Conservation (phyloP, 495 filamentous ascomycete genomes). For the Entonaema liquescens region DNA sequence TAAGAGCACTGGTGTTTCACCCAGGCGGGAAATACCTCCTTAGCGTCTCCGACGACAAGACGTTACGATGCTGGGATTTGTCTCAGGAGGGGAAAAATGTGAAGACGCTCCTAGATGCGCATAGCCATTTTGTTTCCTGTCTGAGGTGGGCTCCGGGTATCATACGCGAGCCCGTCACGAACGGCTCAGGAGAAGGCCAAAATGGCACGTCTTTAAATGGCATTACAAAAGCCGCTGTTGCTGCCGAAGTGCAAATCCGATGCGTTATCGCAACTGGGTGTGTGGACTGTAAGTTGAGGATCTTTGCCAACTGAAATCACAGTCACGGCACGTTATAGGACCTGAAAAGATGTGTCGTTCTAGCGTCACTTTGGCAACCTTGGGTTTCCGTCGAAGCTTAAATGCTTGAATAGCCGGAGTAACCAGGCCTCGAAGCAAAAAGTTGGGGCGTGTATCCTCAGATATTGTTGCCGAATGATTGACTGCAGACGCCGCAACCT, state of each 20-base stretch:
- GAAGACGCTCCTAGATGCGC: conserved; percentile 79
- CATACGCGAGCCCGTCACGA: not conserved
- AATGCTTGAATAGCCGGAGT: not conserved
- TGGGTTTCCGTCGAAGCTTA: not conserved
- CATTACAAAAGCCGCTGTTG: conserved; percentile 56
- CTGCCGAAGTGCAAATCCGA: conserved; percentile 58
- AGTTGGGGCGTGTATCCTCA: not conserved
- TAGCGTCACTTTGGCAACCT: not conserved
- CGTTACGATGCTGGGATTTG: conserved; percentile 93
- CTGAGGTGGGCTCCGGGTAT: conserved; percentile 90
- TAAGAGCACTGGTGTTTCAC: conserved; percentile 86
- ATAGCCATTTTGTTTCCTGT: conserved; percentile 88
- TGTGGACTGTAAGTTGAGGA: conserved; percentile 67
- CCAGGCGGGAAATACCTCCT: conserved; percentile 94
- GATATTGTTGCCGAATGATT: conserved; percentile 5
- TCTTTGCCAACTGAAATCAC: conserved; percentile 63
- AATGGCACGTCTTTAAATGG: conserved; percentile 62
- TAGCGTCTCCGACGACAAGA: conserved; percentile 88
- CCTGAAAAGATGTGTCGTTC: conserved; percentile 5
- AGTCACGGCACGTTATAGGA: not conserved
- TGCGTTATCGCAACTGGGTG: conserved; percentile 71
- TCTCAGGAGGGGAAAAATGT: conserved; percentile 90
- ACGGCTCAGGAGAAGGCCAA: conserved; percentile 56
- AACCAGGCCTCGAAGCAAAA: not conserved
- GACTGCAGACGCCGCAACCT: not conserved